Base-by-base conservation (phyloP, 176 grass and related monocot genomes). In the Aechmea fasciata region DNA sequence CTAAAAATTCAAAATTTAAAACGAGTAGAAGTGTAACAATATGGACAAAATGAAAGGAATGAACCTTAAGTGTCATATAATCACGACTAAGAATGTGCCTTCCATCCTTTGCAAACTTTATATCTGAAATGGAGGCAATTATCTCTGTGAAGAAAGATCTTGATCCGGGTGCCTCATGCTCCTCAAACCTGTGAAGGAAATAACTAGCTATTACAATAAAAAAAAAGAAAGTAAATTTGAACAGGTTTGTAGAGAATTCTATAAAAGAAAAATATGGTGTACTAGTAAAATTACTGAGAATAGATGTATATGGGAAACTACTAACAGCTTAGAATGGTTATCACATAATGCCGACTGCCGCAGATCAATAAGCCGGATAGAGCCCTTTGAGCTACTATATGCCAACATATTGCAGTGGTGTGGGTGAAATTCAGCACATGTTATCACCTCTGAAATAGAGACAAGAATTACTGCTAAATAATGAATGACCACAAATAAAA, bases 21-120 rank as follows among this genome's bases (percentile, higher is more conserved):
- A 17, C 9, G n/a, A 50, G 18, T 19, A 26, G 9, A 22, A 70
- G 11, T 13, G 28, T 12, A 70, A 52, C 48, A 52, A 26, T 22
- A 24, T 52, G 68, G 11, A 70, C 1, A 52, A 70, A 19, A 52
- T 64, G 14, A 74, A 33, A 66, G 22, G 24, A 13, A 50, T 26
- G 8, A 75, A 96, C 91, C 85, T 96, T 96, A 12, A 96, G 91
- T 64, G 87, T 91, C 91, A 96, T 96, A 83, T 96, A 96, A 82
- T 96, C 91, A 76, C 91, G 91, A 69, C 91, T 91, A 64, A 96
- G 91, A 75, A 96, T 85, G 76, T 91, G 61, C 79, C 87, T 87
- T 70, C 91, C 91, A 24, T 88, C 77, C 72, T 83, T 96, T 41
- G 91, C 78, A 83, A 91, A 96, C 51, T 88, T 96, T 50, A 96